Evolutionary conservation across 192 early-diverging fungal species (phyloP).

Genomic region (Endogone sp.): DNA sequence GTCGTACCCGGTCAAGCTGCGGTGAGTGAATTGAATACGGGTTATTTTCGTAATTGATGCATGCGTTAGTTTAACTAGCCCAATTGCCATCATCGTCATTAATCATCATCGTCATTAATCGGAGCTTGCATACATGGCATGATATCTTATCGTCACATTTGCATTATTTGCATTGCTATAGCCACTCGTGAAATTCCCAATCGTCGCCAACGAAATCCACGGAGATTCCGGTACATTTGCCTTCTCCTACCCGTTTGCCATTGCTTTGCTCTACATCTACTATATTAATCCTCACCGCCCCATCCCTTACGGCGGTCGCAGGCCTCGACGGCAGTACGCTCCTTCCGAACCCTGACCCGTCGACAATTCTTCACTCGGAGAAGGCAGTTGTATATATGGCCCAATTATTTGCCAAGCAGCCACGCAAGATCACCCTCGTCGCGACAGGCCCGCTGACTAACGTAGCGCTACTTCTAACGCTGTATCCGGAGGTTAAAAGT

Average conservation of each 20-base stretch:
- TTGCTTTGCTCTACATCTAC: background rate
- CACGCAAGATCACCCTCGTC: constrained; percentile 27
- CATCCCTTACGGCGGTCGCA: background rate
- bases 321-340: constrained; percentile 11
- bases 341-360: constrained; percentile 5
- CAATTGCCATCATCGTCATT: too few species aligned
- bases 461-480: constrained; percentile 36
- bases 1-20: constrained; percentile 10
- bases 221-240: constrained; percentile 7
- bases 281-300: background rate
- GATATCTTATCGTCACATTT: too few species aligned
- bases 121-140: too few species aligned
- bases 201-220: constrained; percentile 13
- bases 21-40: background rate
- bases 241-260: background rate
- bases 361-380: constrained; percentile 1
- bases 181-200: constrained; percentile 9
- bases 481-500: constrained; percentile 31
- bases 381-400: constrained; percentile 17
- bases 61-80: too few species aligned
- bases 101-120: too few species aligned
- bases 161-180: background rate
- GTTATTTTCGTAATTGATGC: background rate
- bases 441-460: constrained; percentile 44
- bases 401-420: constrained; percentile 3